phyloP scores from a whole-genome alignment of 1,284 basidiomycete species.

The Ustilago trichophora region DNA sequence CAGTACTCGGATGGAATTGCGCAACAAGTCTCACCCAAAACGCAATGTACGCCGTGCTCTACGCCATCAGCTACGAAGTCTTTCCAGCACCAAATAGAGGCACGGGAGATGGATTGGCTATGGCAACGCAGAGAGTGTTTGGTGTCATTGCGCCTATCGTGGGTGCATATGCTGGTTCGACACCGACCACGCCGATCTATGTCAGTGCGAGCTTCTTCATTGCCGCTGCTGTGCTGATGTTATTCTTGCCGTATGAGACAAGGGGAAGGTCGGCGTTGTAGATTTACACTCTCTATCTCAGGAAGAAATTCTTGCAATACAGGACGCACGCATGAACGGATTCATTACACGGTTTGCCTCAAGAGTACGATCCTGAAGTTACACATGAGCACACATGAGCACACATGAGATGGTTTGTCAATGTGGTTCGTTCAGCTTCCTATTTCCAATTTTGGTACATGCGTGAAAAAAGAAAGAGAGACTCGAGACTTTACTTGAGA shows the following conservation, averaged over 20 bases:
- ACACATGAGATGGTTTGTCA: too few relatives aligned
- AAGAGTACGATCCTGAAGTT: too few relatives aligned
- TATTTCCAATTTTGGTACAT: too few relatives aligned
- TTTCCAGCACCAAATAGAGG: constrained; percentile 78
- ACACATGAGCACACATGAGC: too few relatives aligned
- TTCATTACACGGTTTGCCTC: too few relatives aligned
- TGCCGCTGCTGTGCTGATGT: constrained; percentile 72
- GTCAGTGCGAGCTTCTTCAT: constrained; percentile 76
- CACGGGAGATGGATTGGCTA: constrained; percentile 76
- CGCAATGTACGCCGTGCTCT: constrained; percentile 79
- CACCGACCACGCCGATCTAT: constrained; percentile 74
- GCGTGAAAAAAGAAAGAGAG: too few relatives aligned
- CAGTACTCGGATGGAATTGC: constrained; percentile 78
- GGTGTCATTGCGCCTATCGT: constrained; percentile 77
- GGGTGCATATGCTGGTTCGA: constrained; percentile 71
- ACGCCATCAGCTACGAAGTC: constrained; percentile 73
- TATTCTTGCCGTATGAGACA: constrained; percentile 77
- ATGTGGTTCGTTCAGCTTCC: too few relatives aligned
- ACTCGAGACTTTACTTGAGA: too few relatives aligned
- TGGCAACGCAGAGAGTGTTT: constrained; percentile 74
- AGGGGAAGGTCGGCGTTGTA: constrained; percentile 54
- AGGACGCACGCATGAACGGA: too few relatives aligned
- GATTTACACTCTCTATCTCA: too few relatives aligned
- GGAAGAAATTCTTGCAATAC: too few relatives aligned
- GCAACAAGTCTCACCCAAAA: constrained; percentile 71